Evolutionary conservation across 192 early-diverging fungal genomes (phyloP), one percentile per base, ranked within the genome.

Genomic region (Powellomyces hirtus): DNA sequence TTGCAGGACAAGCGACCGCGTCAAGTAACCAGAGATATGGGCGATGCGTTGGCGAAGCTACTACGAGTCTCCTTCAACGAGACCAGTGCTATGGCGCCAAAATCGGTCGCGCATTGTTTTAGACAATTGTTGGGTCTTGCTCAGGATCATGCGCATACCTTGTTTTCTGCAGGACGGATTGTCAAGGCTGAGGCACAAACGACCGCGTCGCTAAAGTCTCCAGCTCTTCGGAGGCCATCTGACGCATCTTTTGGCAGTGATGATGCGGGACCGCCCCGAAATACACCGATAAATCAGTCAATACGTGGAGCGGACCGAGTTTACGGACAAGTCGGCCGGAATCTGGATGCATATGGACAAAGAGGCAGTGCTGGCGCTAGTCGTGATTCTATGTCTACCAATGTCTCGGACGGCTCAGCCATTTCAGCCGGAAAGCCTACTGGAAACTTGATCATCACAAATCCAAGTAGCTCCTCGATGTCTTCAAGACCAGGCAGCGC

Each of bases 71-170:
- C 74, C 24, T 72, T 64, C 42, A 42, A 33, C 27, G 76, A 78
- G 53, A 78, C 76, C 24, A 78, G 64, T 26, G 69, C 51, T 2
- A 68, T 61, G 62, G 76, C 76, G 29, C 73, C 76, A 26, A 72
- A 76, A 18, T 67, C 68, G n/a, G 75, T 76, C 57, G 26, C 61
- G 22, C 58, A 57, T 34, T 71, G 68, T 55, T 78, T 76, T 37
- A 10, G 71, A 34, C 27, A 58, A 29, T 22, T 78, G 51, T 10
- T 78, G 38, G 14, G 29, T 0, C 13, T 42, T 18, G 72, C 75
- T 13, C 70, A 76, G 59, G 64, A 75, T 33, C 56, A 65, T 2
- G 63, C 59, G 4, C 59, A 46, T 14, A 22, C 50, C 16, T 31
- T 56, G 4, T 31, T 33, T 22, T 22, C 53, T 29, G 53, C 53